Percentiles rank a stretch among this genome's conserved stretches.
These are phyloP conservation scores for Suhomyces sp. DNA, from an alignment of 805 yeast genomes.

Conservation along the genomic window DNA sequence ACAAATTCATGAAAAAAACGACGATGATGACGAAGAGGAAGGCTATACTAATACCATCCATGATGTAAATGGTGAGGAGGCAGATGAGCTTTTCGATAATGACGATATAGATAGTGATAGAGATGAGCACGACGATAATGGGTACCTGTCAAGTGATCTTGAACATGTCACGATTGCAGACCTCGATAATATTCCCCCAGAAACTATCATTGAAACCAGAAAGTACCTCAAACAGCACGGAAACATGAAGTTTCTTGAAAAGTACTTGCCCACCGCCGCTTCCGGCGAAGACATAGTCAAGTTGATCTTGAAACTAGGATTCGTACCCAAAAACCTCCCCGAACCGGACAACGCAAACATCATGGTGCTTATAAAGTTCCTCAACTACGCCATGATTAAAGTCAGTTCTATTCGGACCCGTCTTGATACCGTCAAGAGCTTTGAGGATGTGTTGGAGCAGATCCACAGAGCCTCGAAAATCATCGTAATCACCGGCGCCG, in stretches of 20 bases:
- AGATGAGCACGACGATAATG: not conserved
- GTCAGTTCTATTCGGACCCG: slow-evolving; percentile 57
- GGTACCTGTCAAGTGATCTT: not conserved
- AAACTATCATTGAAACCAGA: slow-evolving; percentile 24
- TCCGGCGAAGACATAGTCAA: slow-evolving; percentile 54
- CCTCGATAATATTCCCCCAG: slow-evolving; percentile 9
- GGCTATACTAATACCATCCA: not conserved
- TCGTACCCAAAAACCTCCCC: slow-evolving; percentile 32
- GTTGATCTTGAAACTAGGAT: slow-evolving; percentile 65
- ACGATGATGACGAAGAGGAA: slow-evolving; percentile 1
- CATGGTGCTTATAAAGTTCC: slow-evolving; percentile 45
- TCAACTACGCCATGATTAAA: slow-evolving; percentile 63
- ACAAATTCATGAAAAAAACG: not conserved
- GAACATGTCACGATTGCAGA: slow-evolving; percentile 3
- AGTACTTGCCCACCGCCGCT: slow-evolving; percentile 60
- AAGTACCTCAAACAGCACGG: slow-evolving; percentile 60
- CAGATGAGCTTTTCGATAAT: not conserved
- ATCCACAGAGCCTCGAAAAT: slow-evolving; percentile 49
- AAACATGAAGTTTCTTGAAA: slow-evolving; percentile 53
- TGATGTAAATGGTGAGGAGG: not conserved
- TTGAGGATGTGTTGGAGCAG: slow-evolving; percentile 56
- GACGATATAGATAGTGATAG: not conserved
- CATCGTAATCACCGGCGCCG: slow-evolving; percentile 44
- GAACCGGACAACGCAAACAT: slow-evolving; percentile 42
- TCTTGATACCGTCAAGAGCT: slow-evolving; percentile 49